A percentile compares a stretch with the other conserved stretches of the same genome.
Conservation (phyloP, 2,329 filamentous ascomycete species). For the Nannizziopsis arthrosporioides region DNA sequence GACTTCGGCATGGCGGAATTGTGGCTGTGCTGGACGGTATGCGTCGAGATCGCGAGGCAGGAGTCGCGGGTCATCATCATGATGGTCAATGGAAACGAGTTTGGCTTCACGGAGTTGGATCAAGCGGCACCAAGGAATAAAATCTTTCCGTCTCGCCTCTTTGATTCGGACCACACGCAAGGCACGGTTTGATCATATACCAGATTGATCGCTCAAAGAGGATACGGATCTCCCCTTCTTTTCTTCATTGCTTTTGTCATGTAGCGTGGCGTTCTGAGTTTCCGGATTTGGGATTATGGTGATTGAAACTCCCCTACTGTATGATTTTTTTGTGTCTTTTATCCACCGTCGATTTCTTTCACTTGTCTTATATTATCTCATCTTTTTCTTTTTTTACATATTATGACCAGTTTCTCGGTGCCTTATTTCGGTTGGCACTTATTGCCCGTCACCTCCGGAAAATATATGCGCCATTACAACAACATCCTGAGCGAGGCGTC, state of each 20-base stretch:
- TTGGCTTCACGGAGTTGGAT: conserved; percentile 28
- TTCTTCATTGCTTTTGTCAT: conserved; percentile 4
- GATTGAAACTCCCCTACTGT: conserved; percentile 14
- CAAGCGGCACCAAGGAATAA: conserved; percentile 1
- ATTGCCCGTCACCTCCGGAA: no score
- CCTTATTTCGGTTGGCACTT: neutral
- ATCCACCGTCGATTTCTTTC: neutral
- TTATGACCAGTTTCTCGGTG: neutral
- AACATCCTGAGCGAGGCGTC: no score
- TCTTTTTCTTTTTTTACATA: neutral
- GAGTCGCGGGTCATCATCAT: conserved; percentile 21
- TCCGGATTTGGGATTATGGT: neutral
- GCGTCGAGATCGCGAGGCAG: conserved; percentile 46
- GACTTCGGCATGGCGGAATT: conserved; percentile 53
- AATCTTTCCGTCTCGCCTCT: conserved; percentile 1
- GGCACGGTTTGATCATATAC: conserved; percentile 6
- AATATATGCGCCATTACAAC: no score
- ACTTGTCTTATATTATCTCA: conserved; percentile 2
- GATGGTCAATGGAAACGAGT: conserved; percentile 34
- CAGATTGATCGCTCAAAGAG: neutral
- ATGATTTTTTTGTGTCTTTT: neutral
- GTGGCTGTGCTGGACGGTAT: conserved; percentile 61
- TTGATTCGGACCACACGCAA: conserved; percentile 9
- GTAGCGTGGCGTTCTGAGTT: conserved; percentile 14
- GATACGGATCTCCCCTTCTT: neutral